Evolutionary conservation across 2,329 filamentous ascomycete genomes (phyloP).

Genomic region (Plenodomus tracheiphilus): DNA sequence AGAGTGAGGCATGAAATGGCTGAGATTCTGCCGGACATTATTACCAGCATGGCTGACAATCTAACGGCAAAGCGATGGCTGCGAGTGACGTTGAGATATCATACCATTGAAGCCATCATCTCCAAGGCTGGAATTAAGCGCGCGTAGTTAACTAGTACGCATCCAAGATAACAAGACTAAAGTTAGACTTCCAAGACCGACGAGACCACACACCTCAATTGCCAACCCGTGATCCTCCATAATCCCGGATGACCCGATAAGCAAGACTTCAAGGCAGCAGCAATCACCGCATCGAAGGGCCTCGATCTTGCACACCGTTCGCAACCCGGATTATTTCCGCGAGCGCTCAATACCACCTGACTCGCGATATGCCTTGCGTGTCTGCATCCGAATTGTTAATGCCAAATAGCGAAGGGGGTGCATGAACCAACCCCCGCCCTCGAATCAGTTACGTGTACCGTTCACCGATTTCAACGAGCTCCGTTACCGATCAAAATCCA

Average conservation of each 20-base stretch:
- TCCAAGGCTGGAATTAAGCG: too few relatives aligned
- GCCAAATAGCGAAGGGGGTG: background rate
- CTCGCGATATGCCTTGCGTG: conserved; percentile 1
- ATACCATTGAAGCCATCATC: background rate
- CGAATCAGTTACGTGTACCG: background rate
- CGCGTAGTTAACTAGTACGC: too few relatives aligned
- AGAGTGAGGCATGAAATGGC: background rate
- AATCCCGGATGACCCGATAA: conserved; percentile 19
- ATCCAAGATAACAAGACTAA: background rate
- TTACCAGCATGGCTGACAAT: background rate
- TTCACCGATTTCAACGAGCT: background rate
- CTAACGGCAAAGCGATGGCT: background rate
- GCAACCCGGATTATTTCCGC: conserved; percentile 1
- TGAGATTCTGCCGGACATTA: background rate
- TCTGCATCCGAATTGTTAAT: background rate
- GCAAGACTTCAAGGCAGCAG: conserved; percentile 14
- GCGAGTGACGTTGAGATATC: background rate
- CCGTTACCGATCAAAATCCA: background rate
- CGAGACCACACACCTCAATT: background rate
- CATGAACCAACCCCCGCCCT: conserved; percentile 1
- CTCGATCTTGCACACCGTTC: conserved; percentile 19
- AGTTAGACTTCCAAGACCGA: background rate
- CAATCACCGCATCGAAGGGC: conserved; percentile 4
- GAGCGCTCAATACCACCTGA: background rate
- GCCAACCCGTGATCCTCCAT: conserved; percentile 4